Evolutionary conservation across 2,329 filamentous ascomycete genomes (phyloP), one percentile per base, ranked within the genome.

Genomic region (Pseudogymnoascus sp.): DNA sequence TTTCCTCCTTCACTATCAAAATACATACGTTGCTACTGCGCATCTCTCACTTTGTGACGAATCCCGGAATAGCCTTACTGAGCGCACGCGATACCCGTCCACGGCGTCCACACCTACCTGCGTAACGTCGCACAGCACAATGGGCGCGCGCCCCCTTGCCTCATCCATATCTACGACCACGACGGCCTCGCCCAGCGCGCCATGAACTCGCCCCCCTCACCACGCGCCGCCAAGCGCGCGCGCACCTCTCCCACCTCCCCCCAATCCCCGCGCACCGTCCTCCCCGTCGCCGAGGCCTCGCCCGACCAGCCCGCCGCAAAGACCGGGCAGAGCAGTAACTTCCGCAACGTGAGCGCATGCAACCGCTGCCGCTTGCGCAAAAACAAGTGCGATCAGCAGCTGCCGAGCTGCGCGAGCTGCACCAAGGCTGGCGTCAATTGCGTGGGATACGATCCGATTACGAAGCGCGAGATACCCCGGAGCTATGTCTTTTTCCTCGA

Each of bases 401-500:
- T 97, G 66, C 93, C 93, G 8, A 91, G 90, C 70, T 97, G 93
- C 75, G 88, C 90, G 44, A 91, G 90, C 69, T 97, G 93, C 77
- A 91, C 93, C 74, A 97, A 97, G 78, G 93, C 90, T n/a, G 84
- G 85, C 64, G 90, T 96, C 53, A 88, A 90, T 68, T 97, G 95
- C 75, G 91, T 97, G 61, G 93, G 93, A 67, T 97, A 96, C 76
- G 93, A 97, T 74, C 93, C 93, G 35, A 96, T 97, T 72, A 96
- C 91, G 23, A 97, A 97, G 81, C 87, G 90, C 73, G 92, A 97
- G 77, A 96, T 97, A 64, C 93, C 93, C 60, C 85, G 67, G 67
- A 91, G 89, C 75, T 97, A 97, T 79, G 91, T 97, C 60, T 96
- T 90, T 77, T 97, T 96, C 74, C 87, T 97, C 65, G 93, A 97